phyloP scores from a whole-genome alignment of 192 early-diverging fungal species.

The Coemansia sp. region DNA sequence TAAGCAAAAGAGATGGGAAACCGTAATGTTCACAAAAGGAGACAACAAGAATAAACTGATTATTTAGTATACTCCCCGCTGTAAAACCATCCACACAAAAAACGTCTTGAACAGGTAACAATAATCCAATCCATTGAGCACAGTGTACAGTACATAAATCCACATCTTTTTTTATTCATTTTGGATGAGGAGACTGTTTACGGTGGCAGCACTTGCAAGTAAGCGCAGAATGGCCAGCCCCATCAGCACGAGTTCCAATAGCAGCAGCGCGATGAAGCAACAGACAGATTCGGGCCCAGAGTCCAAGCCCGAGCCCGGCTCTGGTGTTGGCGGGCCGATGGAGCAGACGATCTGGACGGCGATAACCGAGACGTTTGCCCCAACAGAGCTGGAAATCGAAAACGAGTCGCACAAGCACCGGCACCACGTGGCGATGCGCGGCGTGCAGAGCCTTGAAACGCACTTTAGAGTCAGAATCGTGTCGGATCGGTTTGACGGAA shows the following conservation, averaged over 20 bases:
- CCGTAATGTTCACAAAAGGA: no score
- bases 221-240: neutral
- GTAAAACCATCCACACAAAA: no score
- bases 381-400: constrained; percentile 64
- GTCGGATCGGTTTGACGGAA: constrained; percentile 61
- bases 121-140: no score
- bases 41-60: no score
- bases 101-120: no score
- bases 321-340: constrained; percentile 1
- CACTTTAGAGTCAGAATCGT: constrained; percentile 80
- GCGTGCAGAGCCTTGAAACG: constrained; percentile 73
- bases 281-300: neutral
- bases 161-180: no score
- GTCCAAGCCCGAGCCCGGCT: no score
- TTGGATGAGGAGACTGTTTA: neutral
- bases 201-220: neutral
- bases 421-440: constrained; percentile 85
- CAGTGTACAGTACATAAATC: no score
- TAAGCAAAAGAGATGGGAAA: no score
- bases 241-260: neutral
- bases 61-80: no score
- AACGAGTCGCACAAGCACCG: constrained; percentile 82
- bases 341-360: constrained; percentile 27
- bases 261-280: neutral
- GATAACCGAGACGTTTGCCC: constrained; percentile 54